Base-by-base conservation (phyloP, 768 basidiomycete species). In the Rhodotorula kratochvilovae region DNA sequence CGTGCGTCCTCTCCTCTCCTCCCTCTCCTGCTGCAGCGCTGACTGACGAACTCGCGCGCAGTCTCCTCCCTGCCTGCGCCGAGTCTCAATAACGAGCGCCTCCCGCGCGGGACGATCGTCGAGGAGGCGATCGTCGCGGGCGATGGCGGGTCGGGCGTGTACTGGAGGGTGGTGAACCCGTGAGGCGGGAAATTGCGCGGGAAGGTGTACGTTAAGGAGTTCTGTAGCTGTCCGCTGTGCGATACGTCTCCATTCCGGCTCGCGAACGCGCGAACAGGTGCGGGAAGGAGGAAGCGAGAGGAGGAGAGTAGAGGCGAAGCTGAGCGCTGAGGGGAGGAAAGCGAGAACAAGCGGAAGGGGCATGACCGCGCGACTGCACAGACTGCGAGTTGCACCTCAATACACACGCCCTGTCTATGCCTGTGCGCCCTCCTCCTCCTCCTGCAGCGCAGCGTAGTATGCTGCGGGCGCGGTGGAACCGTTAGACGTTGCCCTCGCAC, bases 51-150 rank as follows among this genome's bases (percentile, higher is more conserved):
- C 42, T 10, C 42, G 0, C 13, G 2, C 33, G 48, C 58, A 71
- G 66, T 70, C 27, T 65, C 67, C 5, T 73, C 65, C 31, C 71
- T 77, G 75, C 80, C 21, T 74, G 76, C 60, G 76, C 80, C 62
- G 73, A 78, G n/a, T 13, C n/a, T 57, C 36, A 17, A 23, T 10
- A 23, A 29, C 36, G 56, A 17, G 56, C 43, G 77, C 8, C 53
- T 82, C 61, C 76, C 78, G 45, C 72, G 79, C 35, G 76, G 77
- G 31, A 73, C 59, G 0, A 16, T 71, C 51, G 78, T 79, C 27
- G 80, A 81, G 63, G 80, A 82, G 70, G 77, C 77, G 0, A 77
- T 81, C 35, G 77, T 78, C 48, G 80, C 81, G 10, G 82, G 81
- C 0, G 81, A 78, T 33, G 80, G 80, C 43, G 78, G 78, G 7